Conservation (phyloP, 2,329 filamentous ascomycete species). For the Pseudomassariella vexata region DNA sequence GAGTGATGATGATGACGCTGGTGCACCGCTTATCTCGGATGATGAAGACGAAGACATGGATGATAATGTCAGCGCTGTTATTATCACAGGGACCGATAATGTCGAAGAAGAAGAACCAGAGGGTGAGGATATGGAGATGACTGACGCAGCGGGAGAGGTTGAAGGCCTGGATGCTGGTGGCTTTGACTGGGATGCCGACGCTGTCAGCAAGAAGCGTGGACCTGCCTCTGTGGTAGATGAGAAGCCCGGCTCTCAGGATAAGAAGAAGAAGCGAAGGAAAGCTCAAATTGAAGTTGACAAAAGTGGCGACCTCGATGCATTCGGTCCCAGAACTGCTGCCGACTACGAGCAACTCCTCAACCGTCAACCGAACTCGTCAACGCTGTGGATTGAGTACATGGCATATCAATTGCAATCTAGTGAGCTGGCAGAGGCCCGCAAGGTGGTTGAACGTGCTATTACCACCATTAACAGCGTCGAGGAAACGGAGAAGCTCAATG, state of each 20-base stretch:
- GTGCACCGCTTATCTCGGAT: slow-evolving; percentile 18
- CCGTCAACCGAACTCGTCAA: slow-evolving; percentile 86
- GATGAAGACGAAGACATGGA: slow-evolving; percentile 36
- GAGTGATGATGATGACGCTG: slow-evolving; percentile 34
- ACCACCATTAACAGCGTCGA: slow-evolving; percentile 87
- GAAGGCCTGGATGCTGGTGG: slow-evolving; percentile 65
- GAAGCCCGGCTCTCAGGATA: slow-evolving; percentile 32
- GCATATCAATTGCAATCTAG: slow-evolving; percentile 94
- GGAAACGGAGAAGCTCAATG: slow-evolving; percentile 86
- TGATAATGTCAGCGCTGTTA: slow-evolving; percentile 37
- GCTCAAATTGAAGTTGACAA: slow-evolving; percentile 77
- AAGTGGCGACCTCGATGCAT: slow-evolving; percentile 84
- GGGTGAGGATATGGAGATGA: slow-evolving; percentile 37
- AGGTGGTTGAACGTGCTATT: slow-evolving; percentile 84
- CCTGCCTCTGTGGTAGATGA: slow-evolving; percentile 46
- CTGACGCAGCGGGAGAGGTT: slow-evolving; percentile 26
- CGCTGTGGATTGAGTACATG: slow-evolving; percentile 96
- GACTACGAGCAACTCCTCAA: slow-evolving; percentile 93
- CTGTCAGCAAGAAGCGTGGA: slow-evolving; percentile 47
- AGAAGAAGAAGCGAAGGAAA: slow-evolving; percentile 72
- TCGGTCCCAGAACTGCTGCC: slow-evolving; percentile 81
- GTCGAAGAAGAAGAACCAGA: slow-evolving; percentile 34
- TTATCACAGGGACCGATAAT: slow-evolving; percentile 39
- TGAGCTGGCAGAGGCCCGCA: slow-evolving; percentile 80
- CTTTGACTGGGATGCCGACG: slow-evolving; percentile 81